Percentiles rank a stretch among this genome's conserved stretches.
Conservation (phyloP, 768 basidiomycete genomes). For the Pulveroboletus sp. region DNA sequence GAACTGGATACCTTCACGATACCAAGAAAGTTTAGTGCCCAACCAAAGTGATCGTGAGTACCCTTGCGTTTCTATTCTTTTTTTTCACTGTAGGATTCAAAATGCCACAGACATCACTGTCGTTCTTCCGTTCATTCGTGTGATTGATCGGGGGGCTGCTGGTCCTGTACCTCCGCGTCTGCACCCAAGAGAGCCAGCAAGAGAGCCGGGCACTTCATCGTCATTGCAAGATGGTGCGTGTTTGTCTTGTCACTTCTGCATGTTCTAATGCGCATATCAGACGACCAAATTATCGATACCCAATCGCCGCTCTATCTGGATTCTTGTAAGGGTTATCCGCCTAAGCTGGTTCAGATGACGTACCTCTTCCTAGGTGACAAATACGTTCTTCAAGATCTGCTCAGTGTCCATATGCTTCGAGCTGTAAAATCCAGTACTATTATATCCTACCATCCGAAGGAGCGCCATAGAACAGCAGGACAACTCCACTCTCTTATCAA, state of each 20-base stretch:
- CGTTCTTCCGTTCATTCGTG: constrained; percentile 50
- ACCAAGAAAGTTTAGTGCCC: constrained; percentile 45
- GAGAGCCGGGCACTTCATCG: not conserved
- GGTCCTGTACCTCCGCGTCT: not conserved
- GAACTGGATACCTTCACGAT: constrained; percentile 68
- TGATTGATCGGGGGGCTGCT: constrained; percentile 19
- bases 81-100: not conserved
- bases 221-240: constrained; percentile 7
- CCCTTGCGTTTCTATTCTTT: constrained; percentile 24
- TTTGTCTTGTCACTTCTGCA: not conserved
- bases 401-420: constrained; percentile 52
- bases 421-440: constrained; percentile 21
- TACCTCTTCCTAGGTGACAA: constrained; percentile 12
- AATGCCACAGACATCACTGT: constrained; percentile 49
- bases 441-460: constrained; percentile 30
- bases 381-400: constrained; percentile 41
- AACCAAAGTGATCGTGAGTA: constrained; percentile 52
- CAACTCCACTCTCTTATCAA: constrained; percentile 28
- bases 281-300: constrained; percentile 44
- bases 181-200: not conserved
- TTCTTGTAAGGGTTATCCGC: constrained; percentile 24
- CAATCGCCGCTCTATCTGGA: constrained; percentile 43
- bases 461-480: constrained; percentile 19
- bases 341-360: not conserved
- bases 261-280: constrained; percentile 9